phyloP scores from a whole-genome alignment of 176 grass and related monocot genomes.

The Oryza brachyantha region DNA sequence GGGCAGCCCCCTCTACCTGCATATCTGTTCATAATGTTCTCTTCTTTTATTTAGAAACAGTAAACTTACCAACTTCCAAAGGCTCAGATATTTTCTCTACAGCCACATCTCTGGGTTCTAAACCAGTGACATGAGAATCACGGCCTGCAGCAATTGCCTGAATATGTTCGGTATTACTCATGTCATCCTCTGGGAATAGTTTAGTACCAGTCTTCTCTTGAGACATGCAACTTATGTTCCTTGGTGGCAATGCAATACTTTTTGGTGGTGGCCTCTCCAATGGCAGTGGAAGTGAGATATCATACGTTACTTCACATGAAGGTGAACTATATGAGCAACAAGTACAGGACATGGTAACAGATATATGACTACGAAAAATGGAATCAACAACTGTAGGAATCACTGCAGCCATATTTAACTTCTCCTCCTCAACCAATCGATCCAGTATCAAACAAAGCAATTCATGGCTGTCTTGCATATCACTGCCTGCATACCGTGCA shows the following conservation, averaged over 20 bases:
- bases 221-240: conserved; percentile 26
- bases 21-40: conserved; percentile 14
- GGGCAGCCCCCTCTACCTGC: neutral
- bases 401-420: neutral
- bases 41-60: conserved; percentile 17
- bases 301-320: conserved; percentile 26
- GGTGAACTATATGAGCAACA: conserved; percentile 36
- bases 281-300: conserved; percentile 54
- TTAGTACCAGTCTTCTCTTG: neutral
- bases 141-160: conserved; percentile 13
- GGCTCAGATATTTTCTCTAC: conserved; percentile 4
- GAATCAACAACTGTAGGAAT: conserved; percentile 37
- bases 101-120: conserved; percentile 20
- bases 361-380: conserved; percentile 46
- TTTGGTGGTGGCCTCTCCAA: conserved; percentile 39
- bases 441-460: conserved; percentile 45
- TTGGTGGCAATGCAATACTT: conserved; percentile 27
- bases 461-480: conserved; percentile 68
- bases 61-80: conserved; percentile 45
- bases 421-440: conserved; percentile 44
- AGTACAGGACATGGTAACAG: conserved; percentile 42
- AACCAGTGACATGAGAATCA: conserved; percentile 13
- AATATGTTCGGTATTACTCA: neutral
- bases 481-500: conserved; percentile 10
- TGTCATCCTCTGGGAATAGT: conserved; percentile 20